These are phyloP conservation scores for Pseudocercospora crystallina DNA, from an alignment of 2,329 filamentous ascomycete species.

Conservation along the genomic window DNA sequence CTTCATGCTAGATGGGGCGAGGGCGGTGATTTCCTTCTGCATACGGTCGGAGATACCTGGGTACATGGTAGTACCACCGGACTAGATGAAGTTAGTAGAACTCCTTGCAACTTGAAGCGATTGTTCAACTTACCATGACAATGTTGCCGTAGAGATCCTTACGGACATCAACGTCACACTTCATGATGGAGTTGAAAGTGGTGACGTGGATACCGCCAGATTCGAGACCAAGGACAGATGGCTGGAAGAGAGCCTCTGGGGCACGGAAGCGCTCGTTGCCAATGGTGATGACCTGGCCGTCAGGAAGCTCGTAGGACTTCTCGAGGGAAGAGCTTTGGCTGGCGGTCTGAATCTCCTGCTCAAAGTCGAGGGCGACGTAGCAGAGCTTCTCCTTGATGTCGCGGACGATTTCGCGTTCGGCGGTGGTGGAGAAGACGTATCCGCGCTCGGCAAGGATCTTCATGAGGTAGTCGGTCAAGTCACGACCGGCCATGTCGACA, in stretches of 20 bases:
- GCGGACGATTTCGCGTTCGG: conserved; percentile 99
- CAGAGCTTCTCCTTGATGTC: conserved; percentile 99
- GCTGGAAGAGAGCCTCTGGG: conserved; percentile 99
- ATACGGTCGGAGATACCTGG: conserved; percentile 99
- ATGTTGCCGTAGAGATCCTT: conserved; percentile 99
- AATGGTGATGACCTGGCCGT: conserved; percentile 99
- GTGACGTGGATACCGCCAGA: conserved; percentile 98
- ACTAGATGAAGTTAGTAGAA: conserved; percentile 58
- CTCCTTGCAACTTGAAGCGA: neutral
- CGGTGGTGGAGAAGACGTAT: conserved; percentile 99
- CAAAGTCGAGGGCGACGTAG: conserved; percentile 99
- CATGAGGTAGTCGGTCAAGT: conserved; percentile 99
- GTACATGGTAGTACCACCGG: conserved; percentile 99
- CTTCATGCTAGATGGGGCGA: conserved; percentile 99
- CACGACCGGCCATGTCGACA: conserved; percentile 99
- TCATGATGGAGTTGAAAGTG: conserved; percentile 99
- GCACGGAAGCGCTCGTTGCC: conserved; percentile 99
- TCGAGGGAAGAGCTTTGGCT: conserved; percentile 98
- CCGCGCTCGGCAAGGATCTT: conserved; percentile 99
- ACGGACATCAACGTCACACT: conserved; percentile 99
- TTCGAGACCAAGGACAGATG: conserved; percentile 96
- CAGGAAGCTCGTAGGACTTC: conserved; percentile 99
- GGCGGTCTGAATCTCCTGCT: conserved; percentile 99
- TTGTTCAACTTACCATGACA: conserved; percentile 79
- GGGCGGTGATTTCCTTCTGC: conserved; percentile 99